These are phyloP conservation scores for Trichaptum fuscoviolaceum DNA, from an alignment of 768 basidiomycete species.

Conservation along the genomic window DNA sequence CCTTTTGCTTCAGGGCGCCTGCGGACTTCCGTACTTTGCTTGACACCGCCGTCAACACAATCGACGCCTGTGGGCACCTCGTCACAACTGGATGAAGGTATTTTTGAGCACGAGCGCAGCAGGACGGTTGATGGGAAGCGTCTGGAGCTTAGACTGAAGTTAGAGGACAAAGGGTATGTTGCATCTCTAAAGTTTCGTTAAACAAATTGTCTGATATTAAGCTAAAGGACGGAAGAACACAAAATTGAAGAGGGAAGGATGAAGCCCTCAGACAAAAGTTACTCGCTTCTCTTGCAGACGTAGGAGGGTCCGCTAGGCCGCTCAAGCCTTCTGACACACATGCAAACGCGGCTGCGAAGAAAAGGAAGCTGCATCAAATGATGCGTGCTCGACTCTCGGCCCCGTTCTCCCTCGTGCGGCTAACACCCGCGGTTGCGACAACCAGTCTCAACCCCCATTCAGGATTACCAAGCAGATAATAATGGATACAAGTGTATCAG, in stretches of 20 bases:
- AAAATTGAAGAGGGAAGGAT: slow-evolving; percentile 77
- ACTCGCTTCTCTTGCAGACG: slow-evolving; percentile 49
- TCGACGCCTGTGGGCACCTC: too few species aligned
- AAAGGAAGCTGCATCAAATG: slow-evolving; percentile 79
- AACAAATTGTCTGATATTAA: slow-evolving; percentile 5
- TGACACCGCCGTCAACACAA: too few species aligned
- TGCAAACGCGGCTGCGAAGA: slow-evolving; percentile 89
- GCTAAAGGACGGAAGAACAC: slow-evolving; percentile 61
- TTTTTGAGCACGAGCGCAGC: slow-evolving; percentile 93
- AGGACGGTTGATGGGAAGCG: slow-evolving; percentile 91
- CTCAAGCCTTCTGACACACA: slow-evolving; percentile 84
- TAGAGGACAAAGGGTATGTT: slow-evolving; percentile 90
- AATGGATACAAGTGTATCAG: too few species aligned
- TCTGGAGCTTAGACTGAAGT: slow-evolving; percentile 77
- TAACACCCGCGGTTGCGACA: too few species aligned
- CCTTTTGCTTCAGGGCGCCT: too few species aligned
- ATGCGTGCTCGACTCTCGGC: too few species aligned
- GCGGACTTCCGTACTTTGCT: too few species aligned
- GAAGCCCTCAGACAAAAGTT: slow-evolving; percentile 68
- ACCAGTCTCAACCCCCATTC: too few species aligned
- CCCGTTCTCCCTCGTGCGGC: too few species aligned
- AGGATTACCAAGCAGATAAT: too few species aligned
- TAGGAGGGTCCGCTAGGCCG: slow-evolving; percentile 38
- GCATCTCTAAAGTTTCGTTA: slow-evolving; percentile 7
- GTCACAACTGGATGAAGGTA: slow-evolving; percentile 89